Conservation (phyloP, 257 asterid genomes). For the Nicotiana tabacum region DNA sequence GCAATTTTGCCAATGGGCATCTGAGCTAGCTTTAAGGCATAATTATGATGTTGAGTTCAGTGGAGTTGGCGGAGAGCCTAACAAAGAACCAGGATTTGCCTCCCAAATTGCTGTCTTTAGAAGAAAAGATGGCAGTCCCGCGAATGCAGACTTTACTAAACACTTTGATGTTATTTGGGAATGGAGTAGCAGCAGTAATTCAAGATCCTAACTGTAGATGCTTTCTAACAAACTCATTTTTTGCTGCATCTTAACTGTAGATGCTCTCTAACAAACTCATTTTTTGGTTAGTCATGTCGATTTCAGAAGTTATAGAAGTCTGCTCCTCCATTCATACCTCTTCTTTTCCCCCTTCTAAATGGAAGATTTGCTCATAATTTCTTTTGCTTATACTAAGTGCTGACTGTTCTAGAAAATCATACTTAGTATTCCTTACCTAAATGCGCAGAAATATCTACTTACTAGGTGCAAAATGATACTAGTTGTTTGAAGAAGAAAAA, state of each 20-base stretch:
- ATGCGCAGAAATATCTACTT: neutral
- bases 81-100: slow-evolving; percentile 83
- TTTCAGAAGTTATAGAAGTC: neutral
- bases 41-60: slow-evolving; percentile 62
- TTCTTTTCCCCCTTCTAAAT: neutral
- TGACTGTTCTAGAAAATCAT: neutral
- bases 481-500: neutral
- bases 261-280: neutral
- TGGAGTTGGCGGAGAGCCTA: slow-evolving; percentile 77
- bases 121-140: slow-evolving; percentile 28
- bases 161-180: slow-evolving; percentile 54
- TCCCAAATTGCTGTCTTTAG: slow-evolving; percentile 89
- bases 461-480: neutral
- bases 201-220: neutral
- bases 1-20: slow-evolving; percentile 77
- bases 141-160: slow-evolving; percentile 22
- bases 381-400: neutral
- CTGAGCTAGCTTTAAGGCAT: slow-evolving; percentile 51
- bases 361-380: neutral
- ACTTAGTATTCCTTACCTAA: neutral
- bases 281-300: neutral
- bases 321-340: neutral
- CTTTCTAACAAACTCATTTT: slow-evolving; percentile 2
- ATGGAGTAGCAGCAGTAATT: slow-evolving; percentile 37
- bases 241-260: slow-evolving; percentile 3